phyloP scores from a whole-genome alignment of 345 rosid species.

The Salix udensis region DNA sequence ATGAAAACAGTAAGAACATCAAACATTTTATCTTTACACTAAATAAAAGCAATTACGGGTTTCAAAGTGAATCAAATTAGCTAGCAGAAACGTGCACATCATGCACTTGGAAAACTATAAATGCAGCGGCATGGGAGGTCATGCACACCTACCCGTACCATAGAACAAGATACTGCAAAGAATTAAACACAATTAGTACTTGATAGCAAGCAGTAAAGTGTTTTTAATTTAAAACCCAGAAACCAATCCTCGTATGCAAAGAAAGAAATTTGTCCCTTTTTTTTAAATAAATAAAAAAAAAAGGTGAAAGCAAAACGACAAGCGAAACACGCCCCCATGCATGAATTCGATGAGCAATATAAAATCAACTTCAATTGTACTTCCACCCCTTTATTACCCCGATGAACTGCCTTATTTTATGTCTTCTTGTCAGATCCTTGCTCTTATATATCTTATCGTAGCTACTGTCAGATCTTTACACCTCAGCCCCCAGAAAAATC shows the following conservation, averaged over 20 bases:
- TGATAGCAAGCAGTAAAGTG: not conserved
- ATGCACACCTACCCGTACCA: no score
- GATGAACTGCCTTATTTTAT: not conserved
- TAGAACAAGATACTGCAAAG: not conserved
- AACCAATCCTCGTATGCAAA: not conserved
- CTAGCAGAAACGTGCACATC: no score
- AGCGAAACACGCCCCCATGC: not conserved
- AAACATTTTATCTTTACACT: no score
- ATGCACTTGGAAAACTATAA: no score
- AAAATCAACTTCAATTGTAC: slow-evolving; percentile 30
- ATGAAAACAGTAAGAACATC: no score
- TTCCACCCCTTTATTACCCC: slow-evolving; percentile 9
- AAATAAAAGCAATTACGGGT: no score
- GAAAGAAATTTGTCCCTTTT: not conserved
- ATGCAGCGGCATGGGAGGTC: not conserved
- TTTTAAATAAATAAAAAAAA: no score
- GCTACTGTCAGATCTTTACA: not conserved
- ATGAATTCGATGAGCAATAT: not conserved
- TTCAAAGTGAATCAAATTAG: no score
- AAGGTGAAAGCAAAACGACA: not conserved
- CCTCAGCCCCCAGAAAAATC: not conserved
- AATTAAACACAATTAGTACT: not conserved
- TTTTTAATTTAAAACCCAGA: not conserved
- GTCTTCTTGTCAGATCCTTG: not conserved
- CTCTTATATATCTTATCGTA: not conserved